A percentile compares a stretch with the other conserved stretches of the same genome.
Evolutionary conservation across 352 stramenopile genomes (phyloP).

Genomic region (Phytopythium boreale): DNA sequence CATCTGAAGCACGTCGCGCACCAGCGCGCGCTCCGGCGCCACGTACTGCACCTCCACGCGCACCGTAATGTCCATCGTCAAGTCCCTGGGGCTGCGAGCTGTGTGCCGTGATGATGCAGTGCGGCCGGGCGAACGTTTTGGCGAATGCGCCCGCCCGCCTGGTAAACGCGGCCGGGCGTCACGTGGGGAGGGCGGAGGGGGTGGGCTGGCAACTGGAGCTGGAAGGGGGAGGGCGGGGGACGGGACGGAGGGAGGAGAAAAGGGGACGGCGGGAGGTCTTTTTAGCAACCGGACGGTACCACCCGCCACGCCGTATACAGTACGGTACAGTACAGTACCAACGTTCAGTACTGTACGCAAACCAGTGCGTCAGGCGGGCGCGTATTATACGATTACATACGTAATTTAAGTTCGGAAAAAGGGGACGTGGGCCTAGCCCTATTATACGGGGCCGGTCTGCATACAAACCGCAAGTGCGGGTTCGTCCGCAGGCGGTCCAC

Average conservation of each 20-base stretch:
- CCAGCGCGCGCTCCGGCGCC: slow-evolving; percentile 48
- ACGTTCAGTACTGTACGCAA: neutral
- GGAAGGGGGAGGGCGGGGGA: too few relatives aligned
- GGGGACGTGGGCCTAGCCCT: too few relatives aligned
- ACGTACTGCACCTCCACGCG: slow-evolving; percentile 82
- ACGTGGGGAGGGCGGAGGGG: too few relatives aligned
- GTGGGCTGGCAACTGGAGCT: too few relatives aligned
- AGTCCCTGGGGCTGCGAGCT: too few relatives aligned
- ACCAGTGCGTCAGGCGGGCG: neutral
- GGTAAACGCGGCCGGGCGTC: too few relatives aligned
- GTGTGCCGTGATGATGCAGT: too few relatives aligned
- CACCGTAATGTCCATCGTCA: slow-evolving; percentile 70
- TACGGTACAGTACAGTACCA: neutral
- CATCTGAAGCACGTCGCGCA: slow-evolving; percentile 78
- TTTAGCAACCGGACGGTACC: neutral
- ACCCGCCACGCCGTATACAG: neutral
- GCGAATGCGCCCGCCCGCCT: too few relatives aligned
- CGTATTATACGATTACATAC: too few relatives aligned
- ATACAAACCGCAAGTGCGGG: neutral
- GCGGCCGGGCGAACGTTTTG: too few relatives aligned
- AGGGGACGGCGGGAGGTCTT: neutral
- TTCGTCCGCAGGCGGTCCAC: neutral
- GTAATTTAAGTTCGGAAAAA: too few relatives aligned
- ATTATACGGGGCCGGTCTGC: neutral
- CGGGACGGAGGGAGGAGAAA: neutral